Conservation (phyloP, 1,139 yeast genomes). For the Suhomyces chickasaworum region DNA sequence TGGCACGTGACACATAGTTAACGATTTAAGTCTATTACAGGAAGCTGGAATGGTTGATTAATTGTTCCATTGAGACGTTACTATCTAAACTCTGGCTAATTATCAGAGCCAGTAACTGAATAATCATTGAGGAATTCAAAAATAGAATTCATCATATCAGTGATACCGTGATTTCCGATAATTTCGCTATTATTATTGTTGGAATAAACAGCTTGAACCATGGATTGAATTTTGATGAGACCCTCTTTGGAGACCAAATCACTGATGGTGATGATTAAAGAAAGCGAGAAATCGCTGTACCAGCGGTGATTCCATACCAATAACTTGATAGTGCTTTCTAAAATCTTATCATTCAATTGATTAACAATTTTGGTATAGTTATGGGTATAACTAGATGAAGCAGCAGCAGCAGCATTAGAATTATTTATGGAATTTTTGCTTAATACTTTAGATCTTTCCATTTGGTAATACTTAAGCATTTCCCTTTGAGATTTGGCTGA, state of each 20-base stretch:
- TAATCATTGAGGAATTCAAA: slow-evolving; percentile 54
- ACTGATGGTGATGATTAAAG: slow-evolving; percentile 55
- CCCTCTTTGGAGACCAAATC: slow-evolving; percentile 77
- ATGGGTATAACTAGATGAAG: slow-evolving; percentile 24
- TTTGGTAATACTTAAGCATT: slow-evolving; percentile 64
- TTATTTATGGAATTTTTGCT: slow-evolving; percentile 32
- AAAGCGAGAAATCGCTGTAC: slow-evolving; percentile 88
- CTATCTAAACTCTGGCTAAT: slow-evolving; percentile 20
- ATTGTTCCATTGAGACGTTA: background rate
- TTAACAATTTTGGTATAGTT: slow-evolving; percentile 46
- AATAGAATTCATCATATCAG: slow-evolving; percentile 57
- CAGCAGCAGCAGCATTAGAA: slow-evolving; percentile 15
- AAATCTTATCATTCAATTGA: slow-evolving; percentile 59
- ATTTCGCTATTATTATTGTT: slow-evolving; percentile 24
- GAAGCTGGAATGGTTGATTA: too few relatives aligned
- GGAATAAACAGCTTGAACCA: slow-evolving; percentile 72
- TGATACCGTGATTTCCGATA: slow-evolving; percentile 57
- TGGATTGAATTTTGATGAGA: slow-evolving; percentile 69
- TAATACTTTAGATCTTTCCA: slow-evolving; percentile 44
- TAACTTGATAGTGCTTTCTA: slow-evolving; percentile 73
- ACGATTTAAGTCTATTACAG: too few relatives aligned
- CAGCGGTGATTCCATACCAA: slow-evolving; percentile 97
- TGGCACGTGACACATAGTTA: background rate
- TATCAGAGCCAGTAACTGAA: slow-evolving; percentile 44
- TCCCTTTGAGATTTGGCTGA: slow-evolving; percentile 81